Evolutionary conservation across 176 grass and related monocot genomes (phyloP), one percentile per base, ranked within the genome.

Genomic region (Tuctoria greenei): DNA sequence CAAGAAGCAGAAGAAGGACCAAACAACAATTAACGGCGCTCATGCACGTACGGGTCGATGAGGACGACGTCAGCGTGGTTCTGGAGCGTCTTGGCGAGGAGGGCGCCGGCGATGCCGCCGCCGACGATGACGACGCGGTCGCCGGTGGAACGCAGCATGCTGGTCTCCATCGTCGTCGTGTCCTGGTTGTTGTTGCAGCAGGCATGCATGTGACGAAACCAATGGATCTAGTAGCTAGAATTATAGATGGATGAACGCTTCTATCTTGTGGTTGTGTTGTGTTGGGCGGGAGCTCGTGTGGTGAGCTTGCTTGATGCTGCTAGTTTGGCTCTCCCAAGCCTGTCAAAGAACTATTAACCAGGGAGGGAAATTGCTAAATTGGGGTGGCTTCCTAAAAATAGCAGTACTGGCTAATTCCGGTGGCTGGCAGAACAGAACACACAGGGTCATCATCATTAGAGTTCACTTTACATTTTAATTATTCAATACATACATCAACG

Each of bases 51-150:
- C 91, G 88, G 88, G 56, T 94, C 88, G 75, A 94, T 91, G 43
- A 94, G 74, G 37, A 94, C 74, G 38, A 94, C 84, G 28, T 94
- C 91, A 64, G 84, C 85, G 74, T 82, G 55, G 67, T 69, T 72
- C 75, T 94, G 85, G 59, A 94, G 82, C 17, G 72, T 80, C 71
- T 85, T 94, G 75, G 91, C 85, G 54, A 94, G 77, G 66, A 94
- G 75, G n/a, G 84, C 79, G 59, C 88, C 88, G 23, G 88, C 91
- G 52, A 94, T 91, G 66, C 91, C 91, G 23, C 82, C 85, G 6
- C 91, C 91, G 14, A 94, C 82, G 52, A 94, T 76, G 65, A 93
- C 91, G 5, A 93, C 91, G 37, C 87, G 83, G 44, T 84, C 79
- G 43, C 85, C 85, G 54, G 35, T 46, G 74, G 61, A 78, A n/a